Evolutionary conservation across 2,329 filamentous ascomycete species (phyloP), one percentile per base, ranked within the genome.

Genomic region (Bipolaris sorokiniana): DNA sequence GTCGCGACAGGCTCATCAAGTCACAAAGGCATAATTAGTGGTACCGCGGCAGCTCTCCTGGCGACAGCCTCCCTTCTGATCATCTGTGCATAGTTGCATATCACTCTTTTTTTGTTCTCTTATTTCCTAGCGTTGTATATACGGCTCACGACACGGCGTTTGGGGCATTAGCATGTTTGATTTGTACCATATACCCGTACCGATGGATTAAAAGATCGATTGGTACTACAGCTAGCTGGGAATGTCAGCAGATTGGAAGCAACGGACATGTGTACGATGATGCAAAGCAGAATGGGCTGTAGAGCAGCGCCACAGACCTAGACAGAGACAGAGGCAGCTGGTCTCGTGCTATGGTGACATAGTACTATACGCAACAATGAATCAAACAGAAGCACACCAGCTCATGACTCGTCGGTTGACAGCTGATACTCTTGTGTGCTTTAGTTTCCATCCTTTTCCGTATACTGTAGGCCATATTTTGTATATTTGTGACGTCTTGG

Each of bases 161-260:
- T 33, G 42, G 54, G 46, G 18, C 51, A 50, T 38, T 49, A 23
- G 16, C 15, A 33, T 49, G 55, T 63, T 46, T 63, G 26, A 31
- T 45, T 64, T 69, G 66, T 66, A 65, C 54, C 48, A 69, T 72
- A 72, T 73, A 73, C 70, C 70, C 69, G 53, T 41, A 59, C 52
- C 48, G 53, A 46, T 47, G 37, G 44, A 48, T 22, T 23, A 16
- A 37, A 26, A 15, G n/a, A 23, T 34, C 31, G 31, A 36, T 13
- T 5, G n/a, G 31, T 23, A 31, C 28, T 5, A 26, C 13, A 28
- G 22, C 26, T 15, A 23, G 54, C 31, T 37, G 36, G 15, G 4
- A 3, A 34, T 42, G 23, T 31, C 31, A 16, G 45, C 31, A 42
- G 44, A 36, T n/a, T 42, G 16, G 13, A 44, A 18, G 31, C 26